These are phyloP conservation scores for Penicillium polonicum DNA, from an alignment of 2,329 filamentous ascomycete species.

Conservation along the genomic window DNA sequence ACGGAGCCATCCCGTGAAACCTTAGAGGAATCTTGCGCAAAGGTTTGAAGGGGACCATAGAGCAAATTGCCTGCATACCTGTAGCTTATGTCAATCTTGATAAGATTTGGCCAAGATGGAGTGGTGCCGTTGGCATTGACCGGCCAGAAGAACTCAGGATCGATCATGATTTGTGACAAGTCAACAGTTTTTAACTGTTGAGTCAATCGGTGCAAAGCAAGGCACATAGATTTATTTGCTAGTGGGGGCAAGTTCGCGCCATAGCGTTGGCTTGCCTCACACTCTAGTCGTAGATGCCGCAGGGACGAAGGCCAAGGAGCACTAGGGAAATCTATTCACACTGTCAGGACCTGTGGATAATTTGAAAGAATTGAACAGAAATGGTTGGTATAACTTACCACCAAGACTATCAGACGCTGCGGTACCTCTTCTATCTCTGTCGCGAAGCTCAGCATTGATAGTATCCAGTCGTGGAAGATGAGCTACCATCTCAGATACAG, in stretches of 20 bases:
- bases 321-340: neutral
- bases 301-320: neutral
- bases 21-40: neutral
- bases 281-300: neutral
- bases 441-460: neutral
- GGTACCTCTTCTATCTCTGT: neutral
- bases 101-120: neutral
- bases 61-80: too few relatives aligned
- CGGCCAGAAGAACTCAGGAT: slow-evolving; percentile 1
- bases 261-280: too few relatives aligned
- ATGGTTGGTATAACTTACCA: neutral
- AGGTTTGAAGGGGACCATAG: too few relatives aligned
- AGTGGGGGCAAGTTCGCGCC: too few relatives aligned
- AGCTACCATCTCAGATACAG: neutral
- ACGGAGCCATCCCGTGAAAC: neutral
- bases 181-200: neutral
- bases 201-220: neutral
- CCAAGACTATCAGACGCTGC: neutral
- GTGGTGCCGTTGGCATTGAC: neutral
- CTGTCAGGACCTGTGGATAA: neutral
- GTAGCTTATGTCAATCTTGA: neutral
- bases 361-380: neutral
- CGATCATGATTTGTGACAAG: neutral
- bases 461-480: neutral
- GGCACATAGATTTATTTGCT: neutral